A percentile compares a stretch with the other conserved stretches of the same genome.
Evolutionary conservation across 2,329 filamentous ascomycete species (phyloP).

Genomic region (Nigrospora sphaerica): DNA sequence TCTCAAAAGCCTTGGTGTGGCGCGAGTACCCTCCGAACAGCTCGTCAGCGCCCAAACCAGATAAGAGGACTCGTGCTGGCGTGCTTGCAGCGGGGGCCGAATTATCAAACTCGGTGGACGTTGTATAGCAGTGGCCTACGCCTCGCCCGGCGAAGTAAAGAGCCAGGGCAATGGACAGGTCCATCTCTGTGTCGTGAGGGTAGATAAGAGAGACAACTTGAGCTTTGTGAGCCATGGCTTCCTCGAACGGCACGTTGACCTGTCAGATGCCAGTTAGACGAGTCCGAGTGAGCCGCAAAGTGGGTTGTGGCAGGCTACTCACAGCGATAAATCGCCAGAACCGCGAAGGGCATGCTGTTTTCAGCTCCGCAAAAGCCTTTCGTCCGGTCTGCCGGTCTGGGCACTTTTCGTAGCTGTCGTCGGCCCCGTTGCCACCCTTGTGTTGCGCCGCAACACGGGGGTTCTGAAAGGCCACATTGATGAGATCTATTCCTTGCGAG

Average conservation of each 20-base stretch:
- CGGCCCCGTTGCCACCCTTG: constrained; percentile 23
- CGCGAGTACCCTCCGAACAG: constrained; percentile 90
- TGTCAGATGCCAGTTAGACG: constrained; percentile 16
- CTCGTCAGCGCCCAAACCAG: constrained; percentile 91
- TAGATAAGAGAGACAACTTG: constrained; percentile 72
- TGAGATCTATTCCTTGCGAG: constrained; percentile 68
- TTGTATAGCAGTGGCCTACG: constrained; percentile 38
- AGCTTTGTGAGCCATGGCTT: constrained; percentile 61
- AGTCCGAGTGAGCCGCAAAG: not conserved
- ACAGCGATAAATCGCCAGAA: constrained; percentile 77
- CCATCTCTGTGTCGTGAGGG: constrained; percentile 98
- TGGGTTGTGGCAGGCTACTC: constrained; percentile 20
- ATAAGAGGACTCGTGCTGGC: constrained; percentile 75
- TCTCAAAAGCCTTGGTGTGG: constrained; percentile 69
- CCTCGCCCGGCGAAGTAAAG: constrained; percentile 93
- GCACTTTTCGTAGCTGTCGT: constrained; percentile 63
- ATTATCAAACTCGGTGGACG: constrained; percentile 15
- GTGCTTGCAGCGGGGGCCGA: constrained; percentile 35
- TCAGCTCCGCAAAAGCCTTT: constrained; percentile 70
- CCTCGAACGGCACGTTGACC: constrained; percentile 75
- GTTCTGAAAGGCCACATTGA: constrained; percentile 97
- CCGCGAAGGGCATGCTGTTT: constrained; percentile 59
- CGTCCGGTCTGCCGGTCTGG: constrained; percentile 87
- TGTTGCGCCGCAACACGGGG: constrained; percentile 61
- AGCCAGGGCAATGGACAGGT: constrained; percentile 86